A percentile compares a stretch with the other conserved stretches of the same genome.
phyloP scores from a whole-genome alignment of 306 rosid genomes.

The Castanea mollissima region DNA sequence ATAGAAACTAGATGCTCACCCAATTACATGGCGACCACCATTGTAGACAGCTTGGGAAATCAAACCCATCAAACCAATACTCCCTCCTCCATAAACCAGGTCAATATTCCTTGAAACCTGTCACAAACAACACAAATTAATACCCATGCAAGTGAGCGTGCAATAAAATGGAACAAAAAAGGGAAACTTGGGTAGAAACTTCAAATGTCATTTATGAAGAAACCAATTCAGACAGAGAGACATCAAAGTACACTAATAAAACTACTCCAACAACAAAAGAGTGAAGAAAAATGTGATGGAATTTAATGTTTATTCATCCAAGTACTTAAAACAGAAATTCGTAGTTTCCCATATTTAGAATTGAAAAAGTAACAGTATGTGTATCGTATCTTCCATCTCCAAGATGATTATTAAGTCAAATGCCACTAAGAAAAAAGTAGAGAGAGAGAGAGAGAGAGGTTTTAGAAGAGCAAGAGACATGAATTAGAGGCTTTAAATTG shows the following conservation, averaged over 20 bases:
- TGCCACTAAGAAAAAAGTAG: background rate
- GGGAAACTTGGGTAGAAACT: background rate
- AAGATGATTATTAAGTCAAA: background rate
- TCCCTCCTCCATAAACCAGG: constrained; percentile 97
- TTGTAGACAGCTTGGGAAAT: constrained; percentile 85
- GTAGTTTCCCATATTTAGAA: background rate
- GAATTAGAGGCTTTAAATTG: background rate
- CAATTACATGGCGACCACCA: constrained; percentile 94
- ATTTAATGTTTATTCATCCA: background rate
- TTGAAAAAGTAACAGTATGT: background rate
- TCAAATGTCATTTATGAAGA: background rate
- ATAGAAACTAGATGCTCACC: constrained; percentile 39
- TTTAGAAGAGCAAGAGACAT: background rate
- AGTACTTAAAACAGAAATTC: background rate
- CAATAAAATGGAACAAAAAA: background rate
- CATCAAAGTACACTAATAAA: background rate
- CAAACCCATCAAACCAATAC: constrained; percentile 96
- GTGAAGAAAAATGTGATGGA: background rate
- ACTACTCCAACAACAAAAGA: background rate
- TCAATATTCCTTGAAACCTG: constrained; percentile 91
- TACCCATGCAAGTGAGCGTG: background rate
- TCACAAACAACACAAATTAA: constrained; percentile 10
- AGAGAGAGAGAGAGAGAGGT: background rate
- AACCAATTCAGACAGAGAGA: background rate
- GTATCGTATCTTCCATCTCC: background rate